phyloP scores from a whole-genome alignment of 176 grass and related monocot species.

The Pontederia crassipes region DNA sequence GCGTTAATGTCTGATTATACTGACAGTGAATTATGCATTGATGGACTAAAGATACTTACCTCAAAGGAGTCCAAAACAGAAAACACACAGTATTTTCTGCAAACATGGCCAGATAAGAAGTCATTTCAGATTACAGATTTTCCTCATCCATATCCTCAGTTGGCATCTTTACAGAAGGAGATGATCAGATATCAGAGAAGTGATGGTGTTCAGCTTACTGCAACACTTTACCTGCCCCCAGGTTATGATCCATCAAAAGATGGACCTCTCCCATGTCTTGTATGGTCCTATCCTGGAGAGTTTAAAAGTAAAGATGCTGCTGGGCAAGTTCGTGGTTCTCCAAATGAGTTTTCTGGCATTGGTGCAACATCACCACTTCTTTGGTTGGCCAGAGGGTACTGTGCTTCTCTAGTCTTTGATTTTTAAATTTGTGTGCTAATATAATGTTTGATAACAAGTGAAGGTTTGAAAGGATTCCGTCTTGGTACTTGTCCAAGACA shows the following conservation, averaged over 20 bases:
- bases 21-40: conserved; percentile 57
- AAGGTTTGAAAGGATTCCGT: too few species aligned
- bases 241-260: conserved; percentile 69
- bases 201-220: conserved; percentile 96
- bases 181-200: conserved; percentile 95
- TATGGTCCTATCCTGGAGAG: conserved; percentile 98
- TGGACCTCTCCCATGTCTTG: conserved; percentile 82
- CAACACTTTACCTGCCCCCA: conserved; percentile 82
- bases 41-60: conserved; percentile 81
- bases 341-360: conserved; percentile 92
- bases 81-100: conserved; percentile 92
- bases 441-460: too few species aligned
- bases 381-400: conserved; percentile 97
- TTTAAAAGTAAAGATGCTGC: conserved; percentile 99
- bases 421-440: conserved; percentile 13
- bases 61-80: conserved; percentile 99
- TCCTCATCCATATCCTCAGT: conserved; percentile 90
- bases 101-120: conserved; percentile 84
- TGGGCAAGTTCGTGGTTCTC: conserved; percentile 94
- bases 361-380: conserved; percentile 80
- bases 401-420: conserved; percentile 14
- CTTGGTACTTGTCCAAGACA: not conserved
- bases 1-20: conserved; percentile 84
- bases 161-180: conserved; percentile 81
- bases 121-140: conserved; percentile 94